Base-by-base conservation (phyloP, 768 basidiomycete genomes). In the Kwoniella newhampshirensis region DNA sequence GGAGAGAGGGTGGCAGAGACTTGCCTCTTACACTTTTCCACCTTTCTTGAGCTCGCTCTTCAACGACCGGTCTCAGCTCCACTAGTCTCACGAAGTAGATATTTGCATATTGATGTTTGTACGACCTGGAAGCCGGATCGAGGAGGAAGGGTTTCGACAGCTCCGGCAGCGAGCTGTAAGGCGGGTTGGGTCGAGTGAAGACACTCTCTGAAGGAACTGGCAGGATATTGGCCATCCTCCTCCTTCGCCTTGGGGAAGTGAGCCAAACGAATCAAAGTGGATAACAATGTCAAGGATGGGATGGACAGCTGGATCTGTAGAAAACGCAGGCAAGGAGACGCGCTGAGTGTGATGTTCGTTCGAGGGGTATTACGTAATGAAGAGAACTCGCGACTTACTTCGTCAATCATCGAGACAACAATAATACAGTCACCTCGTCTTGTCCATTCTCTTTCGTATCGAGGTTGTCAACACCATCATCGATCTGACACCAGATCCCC, bases 81-180 rank as follows among this genome's bases (percentile, higher is more conserved):
- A 80, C 78, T 20, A 87, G 79, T 30, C 86, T 72, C 2, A 82
- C 78, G 64, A 85, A 87, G 77, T 87, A 87, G 35, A 87, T 82
- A 67, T 86, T 87, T 1, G 87, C 82, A 74, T 86, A 87, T 66
- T 87, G 86, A 64, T 86, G 81, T 63, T 77, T 82, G 77, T 85
- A 87, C 11, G 82, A 82, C 59, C 71, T 32, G 13, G 64, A 54
- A 20, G 59, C 57, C 2, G 70, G 54, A 51, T 71, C 70, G 15
- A 73, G 60, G n/a, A 70, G 28, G 62, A 76, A 74, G 18, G 75
- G 71, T 35, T 67, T 64, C 2, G 68, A 65, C 2, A 75, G 62
- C 26, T 70, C 66, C 2, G 71, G 52, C 7, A 76, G 50, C 20
- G 64, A 41, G 7, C 63, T 66, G 32, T 67, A 72, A 7, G 67